These are phyloP conservation scores for Coniochaeta sp. DNA, from an alignment of 2,329 filamentous ascomycete species.

Conservation along the genomic window DNA sequence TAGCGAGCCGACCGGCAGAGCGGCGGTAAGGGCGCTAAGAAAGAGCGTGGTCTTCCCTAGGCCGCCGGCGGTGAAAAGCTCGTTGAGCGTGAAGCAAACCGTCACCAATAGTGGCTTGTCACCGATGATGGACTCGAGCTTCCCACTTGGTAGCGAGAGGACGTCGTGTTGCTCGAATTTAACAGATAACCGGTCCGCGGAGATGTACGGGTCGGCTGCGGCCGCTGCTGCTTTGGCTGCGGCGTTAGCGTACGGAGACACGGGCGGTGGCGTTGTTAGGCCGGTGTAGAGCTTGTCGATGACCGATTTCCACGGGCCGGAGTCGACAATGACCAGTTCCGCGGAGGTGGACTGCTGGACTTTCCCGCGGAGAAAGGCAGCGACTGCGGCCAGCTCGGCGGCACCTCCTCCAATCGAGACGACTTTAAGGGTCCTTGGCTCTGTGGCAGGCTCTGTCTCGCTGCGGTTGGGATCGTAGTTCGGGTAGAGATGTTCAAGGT, in stretches of 20 bases:
- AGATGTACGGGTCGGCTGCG: constrained; percentile 36
- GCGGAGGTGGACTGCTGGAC: constrained; percentile 28
- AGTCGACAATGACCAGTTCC: constrained; percentile 57
- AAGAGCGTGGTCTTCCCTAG: constrained; percentile 68
- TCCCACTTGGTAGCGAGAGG: constrained; percentile 29
- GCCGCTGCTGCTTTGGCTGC: constrained; percentile 34
- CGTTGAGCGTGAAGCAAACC: constrained; percentile 90
- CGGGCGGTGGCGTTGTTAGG: constrained; percentile 42
- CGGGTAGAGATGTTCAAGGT: constrained; percentile 22
- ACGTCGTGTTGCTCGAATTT: constrained; percentile 41
- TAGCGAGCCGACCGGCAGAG: constrained; percentile 50
- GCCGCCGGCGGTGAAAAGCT: constrained; percentile 76
- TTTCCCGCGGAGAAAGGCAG: constrained; percentile 28
- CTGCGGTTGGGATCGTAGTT: constrained; percentile 3
- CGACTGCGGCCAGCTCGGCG: constrained; percentile 53
- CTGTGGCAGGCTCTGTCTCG: constrained; percentile 2
- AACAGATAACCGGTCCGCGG: constrained; percentile 26
- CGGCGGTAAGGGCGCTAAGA: constrained; percentile 58
- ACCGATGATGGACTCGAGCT: constrained; percentile 23
- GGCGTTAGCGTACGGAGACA: constrained; percentile 46
- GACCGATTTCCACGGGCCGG: constrained; percentile 67
- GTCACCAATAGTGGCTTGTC: constrained; percentile 54
- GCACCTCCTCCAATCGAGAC: constrained; percentile 49
- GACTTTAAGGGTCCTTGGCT: constrained; percentile 1
- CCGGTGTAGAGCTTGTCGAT: constrained; percentile 48